Evolutionary conservation across 2,329 filamentous ascomycete species (phyloP), one percentile per base, ranked within the genome.

Genomic region (Alternaria postmessia): DNA sequence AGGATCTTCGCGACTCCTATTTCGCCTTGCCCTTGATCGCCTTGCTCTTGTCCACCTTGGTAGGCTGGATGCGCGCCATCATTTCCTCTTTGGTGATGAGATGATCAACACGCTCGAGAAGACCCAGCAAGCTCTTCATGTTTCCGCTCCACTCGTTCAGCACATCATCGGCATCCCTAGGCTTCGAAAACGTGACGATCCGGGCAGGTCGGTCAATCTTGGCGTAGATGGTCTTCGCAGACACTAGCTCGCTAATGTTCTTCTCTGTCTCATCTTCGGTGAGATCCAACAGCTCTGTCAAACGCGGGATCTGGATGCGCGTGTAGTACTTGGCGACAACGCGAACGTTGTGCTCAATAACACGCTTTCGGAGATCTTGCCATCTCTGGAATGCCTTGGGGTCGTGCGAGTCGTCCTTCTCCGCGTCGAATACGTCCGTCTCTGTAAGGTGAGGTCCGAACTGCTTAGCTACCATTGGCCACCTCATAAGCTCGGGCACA

Each of bases 61-160:
- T 84, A 6, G 92, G 92, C 79, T 95, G 90, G 73, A 99, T 98
- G 61, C 94, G 87, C 41, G 95, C 95, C 95, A 99, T 99, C 95
- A 99, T 99, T 85, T 99, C 95, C 82, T 99, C 95, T 86, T 98
- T 98, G 56, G 96, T 99, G 75, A 99, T 99, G 73, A 99, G 85
- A 80, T 99, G 95, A 77, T 99, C 95, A 63, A 99, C 96, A 65
- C 93, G 87, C 85, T 97, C 93, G 75, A 97, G 77, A 56, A 94
- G 82, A 11, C 92, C 93, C 67, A 97, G 81, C 72, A 97, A 81
- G 75, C 90, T 94, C 89, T 95, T 96, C 93, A 97, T 98, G 80
- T 97, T 97, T 74, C 92, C 90, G 78, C 93, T 97, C 95, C 95
- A 99, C 81, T 99, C 95, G 76, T 99, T 99, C 75, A 99, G 83